Conservation (phyloP, 371 early-diverging fungal species). For the Circinella minor region DNA sequence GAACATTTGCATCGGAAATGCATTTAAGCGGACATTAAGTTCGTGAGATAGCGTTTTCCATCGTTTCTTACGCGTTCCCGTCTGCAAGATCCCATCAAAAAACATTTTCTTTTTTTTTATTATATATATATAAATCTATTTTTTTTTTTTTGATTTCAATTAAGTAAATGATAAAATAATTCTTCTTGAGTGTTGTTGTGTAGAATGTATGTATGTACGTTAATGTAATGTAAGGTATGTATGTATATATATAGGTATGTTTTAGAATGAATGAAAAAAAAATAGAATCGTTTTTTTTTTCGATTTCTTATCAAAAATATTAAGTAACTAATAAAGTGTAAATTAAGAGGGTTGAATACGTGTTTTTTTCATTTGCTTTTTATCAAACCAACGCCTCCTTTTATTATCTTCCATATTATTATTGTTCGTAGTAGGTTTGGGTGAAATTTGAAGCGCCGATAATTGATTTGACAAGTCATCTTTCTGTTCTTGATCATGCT, state of each 20-base stretch:
- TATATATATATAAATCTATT: constrained; percentile 6
- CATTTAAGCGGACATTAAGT: constrained; percentile 50
- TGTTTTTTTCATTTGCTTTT: constrained; percentile 11
- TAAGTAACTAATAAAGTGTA: background rate
- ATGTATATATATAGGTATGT: too few relatives aligned
- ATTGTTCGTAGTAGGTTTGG: background rate
- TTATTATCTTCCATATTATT: background rate
- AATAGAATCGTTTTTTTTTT: background rate
- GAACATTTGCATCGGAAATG: constrained; percentile 40
- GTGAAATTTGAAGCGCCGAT: constrained; percentile 8
- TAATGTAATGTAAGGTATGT: too few relatives aligned
- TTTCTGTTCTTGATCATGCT: background rate
- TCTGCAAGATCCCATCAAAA: constrained; percentile 45
- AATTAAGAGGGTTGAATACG: constrained; percentile 11
- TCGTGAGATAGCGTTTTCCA: constrained; percentile 22
- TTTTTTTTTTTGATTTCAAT: background rate
- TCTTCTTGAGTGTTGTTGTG: too few relatives aligned
- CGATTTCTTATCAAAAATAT: background rate
- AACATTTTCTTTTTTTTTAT: background rate
- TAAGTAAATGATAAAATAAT: too few relatives aligned
- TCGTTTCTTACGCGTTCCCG: constrained; percentile 56
- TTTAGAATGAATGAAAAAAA: too few relatives aligned
- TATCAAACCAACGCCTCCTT: constrained; percentile 11
- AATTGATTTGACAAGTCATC: constrained; percentile 8
- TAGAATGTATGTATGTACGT: too few relatives aligned